Evolutionary conservation across 1,284 basidiomycete species (phyloP), one percentile per base, ranked within the genome.

Genomic region (Cerioporus squamosus): DNA sequence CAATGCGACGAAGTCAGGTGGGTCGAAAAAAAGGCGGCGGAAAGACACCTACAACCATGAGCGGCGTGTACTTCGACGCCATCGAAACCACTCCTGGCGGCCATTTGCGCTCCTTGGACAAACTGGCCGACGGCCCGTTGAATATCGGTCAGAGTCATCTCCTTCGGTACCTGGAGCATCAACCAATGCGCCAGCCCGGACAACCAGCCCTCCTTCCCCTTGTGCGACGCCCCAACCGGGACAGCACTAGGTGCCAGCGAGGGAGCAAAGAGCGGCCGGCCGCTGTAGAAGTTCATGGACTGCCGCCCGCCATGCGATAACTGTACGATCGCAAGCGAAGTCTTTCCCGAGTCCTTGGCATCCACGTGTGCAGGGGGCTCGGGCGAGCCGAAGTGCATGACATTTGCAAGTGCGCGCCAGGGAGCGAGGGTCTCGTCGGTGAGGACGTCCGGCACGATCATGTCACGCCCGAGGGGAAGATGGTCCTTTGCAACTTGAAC

Each of bases 21-120:
- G 24, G 36, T 39, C 9, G 22, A 1, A 48, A 55, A 53, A 14
- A 22, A 29, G n/a, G 44, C 31, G 14, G 53, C 4, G 23, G 2
- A 29, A 24, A 23, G 44, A 33, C 10, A 73, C 90, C 76, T 57
- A 91, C 91, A 95, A 24, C 95, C 95, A 76, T 97, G 95, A 2
- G 91, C 90, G 31, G 83, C 91, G 74, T 98, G 96, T 20, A 98
- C 64, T 69, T 98, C 87, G 12, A 97, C 78, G 0, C 96, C 96
- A 66, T 97, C 93, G 71, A 96, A 97, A 0, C 94, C 94, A 24
- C 90, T 79, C 53, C 83, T 73, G 17, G 81, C 73, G 14, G 93
- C 92, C 33, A 91, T 68, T 53, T 76, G 71, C 1, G 94, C 92
- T 2, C 88, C 92, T 47, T 79, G 77, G 2, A 91, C 82, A 68